phyloP scores from a whole-genome alignment of 2,329 filamentous ascomycete genomes.

The Chaetoscypha palmicola region DNA sequence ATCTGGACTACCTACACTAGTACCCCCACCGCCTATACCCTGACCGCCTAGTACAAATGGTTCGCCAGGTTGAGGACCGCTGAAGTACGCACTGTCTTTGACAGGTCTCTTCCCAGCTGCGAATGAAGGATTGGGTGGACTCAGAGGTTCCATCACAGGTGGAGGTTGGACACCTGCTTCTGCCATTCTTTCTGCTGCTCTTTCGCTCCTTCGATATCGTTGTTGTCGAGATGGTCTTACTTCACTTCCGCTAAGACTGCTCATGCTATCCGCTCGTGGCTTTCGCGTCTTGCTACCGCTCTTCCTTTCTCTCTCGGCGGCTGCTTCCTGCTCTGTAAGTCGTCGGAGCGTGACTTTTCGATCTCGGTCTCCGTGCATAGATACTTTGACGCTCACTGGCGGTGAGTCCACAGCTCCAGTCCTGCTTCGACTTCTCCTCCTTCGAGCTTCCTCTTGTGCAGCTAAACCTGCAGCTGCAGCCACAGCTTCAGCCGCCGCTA shows the following conservation, averaged over 20 bases:
- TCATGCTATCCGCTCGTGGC: conserved; percentile 42
- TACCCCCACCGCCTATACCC: conserved; percentile 8
- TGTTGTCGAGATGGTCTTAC: conserved; percentile 39
- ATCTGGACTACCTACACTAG: conserved; percentile 24
- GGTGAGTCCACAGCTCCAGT: conserved; percentile 33
- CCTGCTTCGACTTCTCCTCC: conserved; percentile 20
- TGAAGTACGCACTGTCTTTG: conserved; percentile 59
- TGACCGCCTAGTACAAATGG: conserved; percentile 29
- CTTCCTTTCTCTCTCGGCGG: conserved; percentile 31
- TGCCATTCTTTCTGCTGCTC: conserved; percentile 34
- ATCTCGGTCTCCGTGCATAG: conserved; percentile 53
- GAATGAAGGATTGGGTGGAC: conserved; percentile 51
- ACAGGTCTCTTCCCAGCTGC: conserved; percentile 40
- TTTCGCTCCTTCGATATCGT: conserved; percentile 50
- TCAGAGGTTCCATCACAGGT: conserved; percentile 36
- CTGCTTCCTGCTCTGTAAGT: conserved; percentile 53
- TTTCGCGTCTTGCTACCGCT: conserved; percentile 33
- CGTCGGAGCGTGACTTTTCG: conserved; percentile 55
- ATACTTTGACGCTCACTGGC: conserved; percentile 51
- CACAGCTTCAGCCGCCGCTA: conserved; percentile 39
- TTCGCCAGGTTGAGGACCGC: conserved; percentile 35
- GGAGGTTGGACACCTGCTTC: conserved; percentile 31
- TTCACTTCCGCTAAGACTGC: conserved; percentile 51
- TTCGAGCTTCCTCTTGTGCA: conserved; percentile 38
- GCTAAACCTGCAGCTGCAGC: conserved; percentile 43